Base-by-base conservation (phyloP, 768 basidiomycete species). In the Sarcomyxa edulis region DNA sequence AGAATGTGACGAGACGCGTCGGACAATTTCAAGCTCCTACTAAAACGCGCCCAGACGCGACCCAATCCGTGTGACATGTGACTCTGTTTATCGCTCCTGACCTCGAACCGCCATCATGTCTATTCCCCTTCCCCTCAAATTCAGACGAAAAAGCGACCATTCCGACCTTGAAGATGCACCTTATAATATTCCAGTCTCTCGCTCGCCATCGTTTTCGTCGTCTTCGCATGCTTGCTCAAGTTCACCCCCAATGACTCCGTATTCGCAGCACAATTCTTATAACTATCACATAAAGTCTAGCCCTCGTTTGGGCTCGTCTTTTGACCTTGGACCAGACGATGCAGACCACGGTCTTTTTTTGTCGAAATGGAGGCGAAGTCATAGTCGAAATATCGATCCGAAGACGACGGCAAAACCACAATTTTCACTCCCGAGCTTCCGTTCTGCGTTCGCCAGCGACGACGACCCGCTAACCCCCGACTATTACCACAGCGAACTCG, bases 171-270 rank as follows among this genome's bases (percentile, higher is more conserved):
- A 18, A 39, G 5, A 28, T 37, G 9, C 22, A 37, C 16, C 24
- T 36, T 25, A 9, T n/a, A n/a, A n/a, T 16, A 32, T 19, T 18
- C 35, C 22, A 9, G 6, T 20, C 16, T 40, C 47, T 19, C 18
- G 26, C 14, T 35, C 47, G 15, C 45, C 50, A 31, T 48, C 50
- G n/a, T 33, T 49, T 18, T 41, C 47, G 31, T 52, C 54, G 7
- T 62, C 66, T 12, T 64, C 69, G 6, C 62, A 65, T 5, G 49
- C 56, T 6, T 52, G 53, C 43, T 66, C 65, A 23, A 65, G 64
- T 15, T 64, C 69, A 3, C 66, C 65, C 2, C 67, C 66, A 28
- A 30, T 33, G 32, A 53, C 35, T 50, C 51, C 9, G n/a, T n/a
- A n/a, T n/a, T n/a, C n/a, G 47, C 54, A n/a, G 16, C 50, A 54